phyloP scores from a whole-genome alignment of 2,329 filamentous ascomycete species.

The Paraconiothyrium brasiliense region DNA sequence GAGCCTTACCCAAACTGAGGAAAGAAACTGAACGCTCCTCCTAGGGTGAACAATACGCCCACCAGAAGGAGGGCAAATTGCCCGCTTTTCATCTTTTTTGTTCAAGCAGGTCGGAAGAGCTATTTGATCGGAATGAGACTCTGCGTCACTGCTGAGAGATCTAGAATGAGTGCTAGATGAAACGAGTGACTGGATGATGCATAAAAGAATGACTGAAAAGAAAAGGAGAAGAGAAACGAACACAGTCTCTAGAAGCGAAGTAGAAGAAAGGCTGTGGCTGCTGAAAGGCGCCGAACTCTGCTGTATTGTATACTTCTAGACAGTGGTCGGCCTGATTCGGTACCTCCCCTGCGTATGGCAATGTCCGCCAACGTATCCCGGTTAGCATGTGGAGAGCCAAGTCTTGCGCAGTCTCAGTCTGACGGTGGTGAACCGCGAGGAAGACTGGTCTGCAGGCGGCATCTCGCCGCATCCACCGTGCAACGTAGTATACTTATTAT shows the following conservation, averaged over 20 bases:
- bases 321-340: neutral
- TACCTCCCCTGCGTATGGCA: neutral
- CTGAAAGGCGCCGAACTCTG: neutral
- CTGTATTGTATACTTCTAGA: neutral
- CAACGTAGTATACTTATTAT: no score
- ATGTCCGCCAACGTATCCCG: neutral
- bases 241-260: neutral
- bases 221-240: neutral
- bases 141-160: neutral
- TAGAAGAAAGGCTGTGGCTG: neutral
- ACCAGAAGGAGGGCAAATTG: conserved; percentile 5
- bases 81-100: neutral
- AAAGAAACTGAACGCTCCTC: conserved; percentile 1
- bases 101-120: neutral
- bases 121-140: neutral
- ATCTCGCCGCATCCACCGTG: no score
- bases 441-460: neutral
- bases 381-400: neutral
- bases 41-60: conserved; percentile 7
- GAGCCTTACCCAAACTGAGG: neutral
- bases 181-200: neutral
- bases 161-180: neutral
- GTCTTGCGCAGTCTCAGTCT: neutral
- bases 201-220: conserved; percentile 1
- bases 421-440: neutral